A percentile compares a stretch with the other conserved stretches of the same genome.
phyloP scores from a whole-genome alignment of 1,284 basidiomycete genomes.

The Sporisorium graminicola region DNA sequence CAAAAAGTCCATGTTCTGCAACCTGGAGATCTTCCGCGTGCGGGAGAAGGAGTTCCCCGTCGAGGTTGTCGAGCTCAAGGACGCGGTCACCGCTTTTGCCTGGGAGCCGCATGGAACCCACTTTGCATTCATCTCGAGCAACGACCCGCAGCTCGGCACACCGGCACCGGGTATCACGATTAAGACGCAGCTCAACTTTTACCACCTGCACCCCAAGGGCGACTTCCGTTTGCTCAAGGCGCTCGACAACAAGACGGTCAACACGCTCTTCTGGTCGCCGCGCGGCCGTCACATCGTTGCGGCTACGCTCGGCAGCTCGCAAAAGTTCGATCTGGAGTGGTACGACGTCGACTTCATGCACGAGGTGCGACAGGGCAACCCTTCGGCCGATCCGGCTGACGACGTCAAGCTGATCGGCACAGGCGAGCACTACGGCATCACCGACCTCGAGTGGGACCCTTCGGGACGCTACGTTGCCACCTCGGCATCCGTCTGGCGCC shows the following conservation, averaged over 20 bases:
- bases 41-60: slow-evolving; percentile 98
- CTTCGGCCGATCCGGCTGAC: slow-evolving; percentile 77
- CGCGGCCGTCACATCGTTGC: slow-evolving; percentile 95
- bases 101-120: slow-evolving; percentile 98
- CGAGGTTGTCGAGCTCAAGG: slow-evolving; percentile 97
- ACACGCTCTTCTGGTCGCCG: slow-evolving; percentile 97
- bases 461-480: slow-evolving; percentile 93
- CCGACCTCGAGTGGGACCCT: slow-evolving; percentile 99
- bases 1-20: slow-evolving; percentile 98
- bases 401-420: slow-evolving; percentile 85
- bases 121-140: slow-evolving; percentile 94
- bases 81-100: slow-evolving; percentile 95
- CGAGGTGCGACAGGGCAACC: slow-evolving; percentile 74
- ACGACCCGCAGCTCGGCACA: slow-evolving; percentile 91
- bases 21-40: slow-evolving; percentile 96
- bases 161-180: slow-evolving; percentile 87
- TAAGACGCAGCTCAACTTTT: slow-evolving; percentile 97
- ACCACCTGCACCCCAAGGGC: slow-evolving; percentile 94
- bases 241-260: slow-evolving; percentile 87
- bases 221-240: slow-evolving; percentile 91
- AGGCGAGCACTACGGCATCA: slow-evolving; percentile 98
- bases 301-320: slow-evolving; percentile 92
- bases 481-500: slow-evolving; percentile 93
- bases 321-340: slow-evolving; percentile 98
- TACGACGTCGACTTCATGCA: slow-evolving; percentile 96